A percentile compares a stretch with the other conserved stretches of the same genome.
Conservation (phyloP, 1,284 basidiomycete genomes). For the Phenoliferia sp. region DNA sequence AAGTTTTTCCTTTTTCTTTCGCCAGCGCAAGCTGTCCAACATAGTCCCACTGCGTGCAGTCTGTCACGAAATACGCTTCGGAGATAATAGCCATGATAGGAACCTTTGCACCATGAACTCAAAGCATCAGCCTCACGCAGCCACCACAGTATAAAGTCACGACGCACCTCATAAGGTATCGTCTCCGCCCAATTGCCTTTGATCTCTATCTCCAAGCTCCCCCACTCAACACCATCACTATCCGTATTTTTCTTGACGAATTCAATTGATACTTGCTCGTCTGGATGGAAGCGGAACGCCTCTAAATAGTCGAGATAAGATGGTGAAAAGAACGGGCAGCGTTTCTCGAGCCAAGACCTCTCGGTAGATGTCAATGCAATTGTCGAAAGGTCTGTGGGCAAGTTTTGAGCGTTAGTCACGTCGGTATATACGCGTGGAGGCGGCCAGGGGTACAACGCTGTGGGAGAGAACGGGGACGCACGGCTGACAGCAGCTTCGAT, state of each 20-base stretch:
- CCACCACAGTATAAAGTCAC: background rate
- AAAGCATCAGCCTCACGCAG: background rate
- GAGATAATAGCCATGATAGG: slow-evolving; percentile 47
- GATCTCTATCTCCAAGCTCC: slow-evolving; percentile 68
- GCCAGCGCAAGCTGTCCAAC: slow-evolving; percentile 69
- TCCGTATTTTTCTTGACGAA: slow-evolving; percentile 54
- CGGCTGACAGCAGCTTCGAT: slow-evolving; percentile 63
- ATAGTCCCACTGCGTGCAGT: slow-evolving; percentile 76
- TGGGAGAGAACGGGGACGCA: slow-evolving; percentile 46
- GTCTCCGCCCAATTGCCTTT: slow-evolving; percentile 79
- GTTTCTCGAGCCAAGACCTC: slow-evolving; percentile 58
- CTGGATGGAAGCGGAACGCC: slow-evolving; percentile 68
- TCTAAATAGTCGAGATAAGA: slow-evolving; percentile 73
- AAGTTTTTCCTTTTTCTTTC: slow-evolving; percentile 61
- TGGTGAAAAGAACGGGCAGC: slow-evolving; percentile 70
- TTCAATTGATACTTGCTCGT: slow-evolving; percentile 63
- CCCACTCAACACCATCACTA: slow-evolving; percentile 46
- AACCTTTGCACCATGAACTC: no score
- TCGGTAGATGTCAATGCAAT: slow-evolving; percentile 63
- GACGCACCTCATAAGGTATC: slow-evolving; percentile 86
- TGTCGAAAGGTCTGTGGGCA: slow-evolving; percentile 57
- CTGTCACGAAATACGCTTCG: slow-evolving; percentile 54
- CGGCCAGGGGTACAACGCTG: background rate
- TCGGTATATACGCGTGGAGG: background rate
- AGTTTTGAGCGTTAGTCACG: background rate